Conservation (phyloP, 768 basidiomycete species). For the Clavulina sp. region DNA sequence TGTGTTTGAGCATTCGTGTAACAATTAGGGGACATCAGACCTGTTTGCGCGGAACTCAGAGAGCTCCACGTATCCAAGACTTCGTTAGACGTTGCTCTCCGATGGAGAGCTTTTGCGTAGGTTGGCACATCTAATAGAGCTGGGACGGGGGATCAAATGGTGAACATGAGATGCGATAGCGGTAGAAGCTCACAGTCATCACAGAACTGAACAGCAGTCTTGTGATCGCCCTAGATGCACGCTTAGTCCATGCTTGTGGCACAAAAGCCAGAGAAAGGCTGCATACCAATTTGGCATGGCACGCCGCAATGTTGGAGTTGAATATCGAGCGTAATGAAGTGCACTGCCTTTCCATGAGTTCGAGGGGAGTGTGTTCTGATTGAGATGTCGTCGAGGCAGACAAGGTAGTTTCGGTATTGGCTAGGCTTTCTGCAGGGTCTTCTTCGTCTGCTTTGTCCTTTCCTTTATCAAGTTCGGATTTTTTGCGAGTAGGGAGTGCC, state of each 20-base stretch:
- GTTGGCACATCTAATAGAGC: slow-evolving; percentile 73
- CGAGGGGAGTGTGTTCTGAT: slow-evolving; percentile 9
- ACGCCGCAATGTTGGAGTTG: slow-evolving; percentile 80
- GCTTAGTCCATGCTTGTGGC: neutral
- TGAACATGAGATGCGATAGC: slow-evolving; percentile 9
- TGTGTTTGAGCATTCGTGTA: neutral
- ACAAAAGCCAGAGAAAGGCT: slow-evolving; percentile 4
- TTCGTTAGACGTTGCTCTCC: slow-evolving; percentile 80
- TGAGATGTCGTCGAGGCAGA: neutral
- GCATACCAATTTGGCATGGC: slow-evolving; percentile 59
- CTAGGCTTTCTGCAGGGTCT: neutral
- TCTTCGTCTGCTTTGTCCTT: slow-evolving; percentile 12
- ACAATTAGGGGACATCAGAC: slow-evolving; percentile 23
- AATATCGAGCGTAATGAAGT: slow-evolving; percentile 50
- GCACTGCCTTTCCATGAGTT: slow-evolving; percentile 28
- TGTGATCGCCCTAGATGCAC: slow-evolving; percentile 45
- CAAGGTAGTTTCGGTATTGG: too few species aligned
- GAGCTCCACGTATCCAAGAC: slow-evolving; percentile 67
- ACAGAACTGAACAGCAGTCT: slow-evolving; percentile 65
- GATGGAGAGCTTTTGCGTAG: slow-evolving; percentile 75
- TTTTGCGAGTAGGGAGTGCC: slow-evolving; percentile 30
- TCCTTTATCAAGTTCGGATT: slow-evolving; percentile 19
- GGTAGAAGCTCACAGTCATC: slow-evolving; percentile 38
- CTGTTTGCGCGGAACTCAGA: slow-evolving; percentile 67
- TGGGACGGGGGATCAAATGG: slow-evolving; percentile 17